Evolutionary conservation across 176 grass and related monocot species (phyloP).

Genomic region (Oryza brachyantha): DNA sequence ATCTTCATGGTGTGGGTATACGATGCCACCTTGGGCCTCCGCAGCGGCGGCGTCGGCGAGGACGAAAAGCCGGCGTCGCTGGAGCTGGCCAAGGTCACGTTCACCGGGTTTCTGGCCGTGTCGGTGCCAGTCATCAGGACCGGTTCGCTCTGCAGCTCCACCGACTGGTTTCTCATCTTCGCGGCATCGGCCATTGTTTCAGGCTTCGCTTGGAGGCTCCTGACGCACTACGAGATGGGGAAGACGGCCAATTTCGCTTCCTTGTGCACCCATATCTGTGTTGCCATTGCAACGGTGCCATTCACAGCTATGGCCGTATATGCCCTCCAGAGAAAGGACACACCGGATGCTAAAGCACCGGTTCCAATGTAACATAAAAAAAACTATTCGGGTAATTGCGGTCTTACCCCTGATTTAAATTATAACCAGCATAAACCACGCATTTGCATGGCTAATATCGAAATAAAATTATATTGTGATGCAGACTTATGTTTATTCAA

Average conservation of each 20-base stretch:
- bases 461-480: no score
- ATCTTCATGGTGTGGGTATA: background rate
- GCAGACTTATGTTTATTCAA: no score
- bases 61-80: background rate
- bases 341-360: no score
- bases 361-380: no score
- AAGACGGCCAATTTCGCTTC: background rate
- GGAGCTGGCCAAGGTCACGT: background rate
- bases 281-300: background rate
- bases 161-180: background rate
- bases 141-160: background rate
- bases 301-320: background rate
- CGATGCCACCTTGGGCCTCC: no score
- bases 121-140: background rate
- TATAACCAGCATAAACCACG: no score
- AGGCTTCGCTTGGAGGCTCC: constrained; percentile 15
- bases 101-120: constrained; percentile 7
- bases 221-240: background rate
- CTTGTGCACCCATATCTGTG: background rate
- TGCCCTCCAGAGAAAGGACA: background rate
- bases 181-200: constrained; percentile 15
- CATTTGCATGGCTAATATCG: no score
- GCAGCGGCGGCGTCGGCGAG: no score
- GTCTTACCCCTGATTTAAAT: no score
- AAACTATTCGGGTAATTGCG: no score